Base-by-base conservation (phyloP, 2,329 filamentous ascomycete genomes). In the Alternaria rosae region DNA sequence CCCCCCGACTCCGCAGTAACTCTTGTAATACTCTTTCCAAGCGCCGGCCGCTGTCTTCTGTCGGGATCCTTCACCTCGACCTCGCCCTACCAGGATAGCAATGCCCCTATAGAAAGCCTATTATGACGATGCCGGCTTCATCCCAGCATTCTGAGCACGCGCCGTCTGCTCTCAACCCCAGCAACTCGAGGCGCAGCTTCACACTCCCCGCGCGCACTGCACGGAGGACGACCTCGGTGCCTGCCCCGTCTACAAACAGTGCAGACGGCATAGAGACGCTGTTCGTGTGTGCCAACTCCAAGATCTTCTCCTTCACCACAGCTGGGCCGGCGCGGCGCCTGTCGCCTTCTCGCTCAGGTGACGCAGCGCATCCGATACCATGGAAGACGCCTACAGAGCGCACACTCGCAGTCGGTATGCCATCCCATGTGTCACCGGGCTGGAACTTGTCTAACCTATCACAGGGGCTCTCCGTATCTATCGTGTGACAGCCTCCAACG, bases 401-500 rank as follows among this genome's bases (percentile, higher is more conserved):
- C 71, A 94, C 92, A 0, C 89, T 96, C 66, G 93, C 93, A 61
- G 86, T 92, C 62, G 90, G 90, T 92, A 82, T 65, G 86, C 70
- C 20, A 35, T 51, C 38, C 30, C 43, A n/a, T 15, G 41, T 41
- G 12, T 23, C 26, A 21, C 30, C 35, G 43, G 28, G 10, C 54
- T 41, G 35, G 30, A 12, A 15, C 15, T 32, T 25, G 35, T 61
- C 55, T 72, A 58, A 69, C 54, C 42, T 15, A 30, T 30, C 42
- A 4, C 59, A 87, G 93, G 93, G 3, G 86, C 89, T 1, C 86
- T 97, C 62, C 87, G 90, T 66, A 92, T 97, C 66, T 97, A 97
- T 77, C 90, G 92, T 71, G 91, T 95, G 32, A 91, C 92, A 8
- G 92, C 92, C 20, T 92, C 92, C 10, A 79, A 79, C 56, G 92